Evolutionary conservation across 2,329 filamentous ascomycete genomes (phyloP).

Genomic region (Neoarthrinium moseri): DNA sequence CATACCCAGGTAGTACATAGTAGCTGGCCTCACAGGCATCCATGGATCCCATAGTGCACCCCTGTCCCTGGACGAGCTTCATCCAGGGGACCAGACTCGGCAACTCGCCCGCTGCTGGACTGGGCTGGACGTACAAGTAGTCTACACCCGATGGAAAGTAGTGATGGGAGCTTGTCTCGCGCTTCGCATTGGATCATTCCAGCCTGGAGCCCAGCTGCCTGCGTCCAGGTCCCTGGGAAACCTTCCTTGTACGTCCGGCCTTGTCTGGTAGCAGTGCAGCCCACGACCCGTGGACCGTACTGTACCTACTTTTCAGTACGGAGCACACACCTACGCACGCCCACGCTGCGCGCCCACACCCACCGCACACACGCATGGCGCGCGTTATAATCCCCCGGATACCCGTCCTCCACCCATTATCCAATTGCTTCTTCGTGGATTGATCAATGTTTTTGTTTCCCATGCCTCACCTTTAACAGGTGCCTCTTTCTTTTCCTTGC

Average conservation of each 20-base stretch:
- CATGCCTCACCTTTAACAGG: background rate
- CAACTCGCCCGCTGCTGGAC: conserved; percentile 1
- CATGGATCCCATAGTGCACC: too few relatives aligned
- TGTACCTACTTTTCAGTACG: too few relatives aligned
- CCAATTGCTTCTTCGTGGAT: background rate
- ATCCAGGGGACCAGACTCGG: conserved; percentile 4
- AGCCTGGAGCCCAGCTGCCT: background rate
- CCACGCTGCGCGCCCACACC: too few relatives aligned
- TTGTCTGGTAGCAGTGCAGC: too few relatives aligned
- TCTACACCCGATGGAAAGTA: background rate
- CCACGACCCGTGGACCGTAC: too few relatives aligned
- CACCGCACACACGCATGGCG: background rate
- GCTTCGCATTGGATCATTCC: background rate
- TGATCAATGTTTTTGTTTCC: background rate
- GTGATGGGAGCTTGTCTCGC: too few relatives aligned
- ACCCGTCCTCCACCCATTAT: conserved; percentile 4
- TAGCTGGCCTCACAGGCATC: too few relatives aligned
- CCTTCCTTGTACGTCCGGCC: background rate
- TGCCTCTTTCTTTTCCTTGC: background rate
- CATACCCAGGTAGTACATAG: too few relatives aligned
- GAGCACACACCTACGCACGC: too few relatives aligned
- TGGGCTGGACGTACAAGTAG: background rate
- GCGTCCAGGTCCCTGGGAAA: background rate
- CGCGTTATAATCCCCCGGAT: conserved; percentile 12
- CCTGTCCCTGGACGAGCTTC: background rate